Percentiles rank a stretch among this genome's conserved stretches.
Conservation (phyloP, 2,329 filamentous ascomycete genomes). For the Aspergillus ochraceus region DNA sequence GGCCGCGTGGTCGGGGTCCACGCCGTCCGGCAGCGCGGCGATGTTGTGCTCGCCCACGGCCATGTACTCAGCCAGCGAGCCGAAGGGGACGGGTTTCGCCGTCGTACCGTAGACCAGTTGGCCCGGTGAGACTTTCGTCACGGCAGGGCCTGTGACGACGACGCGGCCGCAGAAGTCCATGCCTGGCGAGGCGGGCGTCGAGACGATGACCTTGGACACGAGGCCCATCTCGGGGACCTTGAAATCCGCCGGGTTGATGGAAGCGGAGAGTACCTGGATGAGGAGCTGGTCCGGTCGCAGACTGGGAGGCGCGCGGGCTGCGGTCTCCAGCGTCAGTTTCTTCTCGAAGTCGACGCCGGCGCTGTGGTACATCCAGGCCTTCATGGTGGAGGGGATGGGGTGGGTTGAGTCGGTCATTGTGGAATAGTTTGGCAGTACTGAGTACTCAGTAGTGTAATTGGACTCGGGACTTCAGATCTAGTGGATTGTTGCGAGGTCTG, state of each 20-base stretch:
- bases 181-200: slow-evolving; percentile 49
- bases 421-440: too few species aligned
- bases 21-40: slow-evolving; percentile 44
- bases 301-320: slow-evolving; percentile 44
- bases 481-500: too few species aligned
- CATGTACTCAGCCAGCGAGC: slow-evolving; percentile 48
- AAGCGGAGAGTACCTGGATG: slow-evolving; percentile 54
- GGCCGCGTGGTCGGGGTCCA: slow-evolving; percentile 45
- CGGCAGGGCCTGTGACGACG: slow-evolving; percentile 34
- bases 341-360: slow-evolving; percentile 53
- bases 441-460: background rate
- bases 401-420: background rate
- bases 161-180: slow-evolving; percentile 53
- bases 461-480: background rate
- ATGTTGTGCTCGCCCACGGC: slow-evolving; percentile 32
- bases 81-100: slow-evolving; percentile 34
- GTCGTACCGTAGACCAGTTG: slow-evolving; percentile 49
- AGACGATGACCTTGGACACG: slow-evolving; percentile 40
- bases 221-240: slow-evolving; percentile 58
- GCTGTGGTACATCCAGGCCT: slow-evolving; percentile 58
- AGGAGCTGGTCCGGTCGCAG: slow-evolving; percentile 51
- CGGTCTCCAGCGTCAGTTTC: slow-evolving; percentile 50
- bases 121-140: slow-evolving; percentile 36
- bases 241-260: slow-evolving; percentile 65
- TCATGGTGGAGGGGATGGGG: slow-evolving; percentile 47